Percentiles rank a stretch among this genome's conserved stretches.
phyloP scores from a whole-genome alignment of 345 rosid species.

The Gossypium bickii region DNA sequence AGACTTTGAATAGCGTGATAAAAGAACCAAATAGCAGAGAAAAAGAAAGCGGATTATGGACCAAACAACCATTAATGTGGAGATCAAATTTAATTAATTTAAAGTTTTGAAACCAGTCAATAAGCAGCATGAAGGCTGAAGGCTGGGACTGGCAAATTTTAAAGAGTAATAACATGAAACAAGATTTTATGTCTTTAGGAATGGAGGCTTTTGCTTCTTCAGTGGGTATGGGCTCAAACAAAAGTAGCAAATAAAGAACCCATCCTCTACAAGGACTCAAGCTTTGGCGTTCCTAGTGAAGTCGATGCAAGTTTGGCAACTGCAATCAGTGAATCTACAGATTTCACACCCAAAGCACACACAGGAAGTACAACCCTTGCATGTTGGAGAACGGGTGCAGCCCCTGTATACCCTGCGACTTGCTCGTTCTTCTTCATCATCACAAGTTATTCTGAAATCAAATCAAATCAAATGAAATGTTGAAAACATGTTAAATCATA shows the following conservation, averaged over 20 bases:
- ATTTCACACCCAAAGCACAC: constrained; percentile 92
- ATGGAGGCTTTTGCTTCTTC: not conserved
- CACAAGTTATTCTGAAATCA: constrained; percentile 55
- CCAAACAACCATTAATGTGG: not conserved
- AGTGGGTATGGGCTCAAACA: not conserved
- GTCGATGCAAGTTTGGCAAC: constrained; percentile 92
- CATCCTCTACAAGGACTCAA: constrained; percentile 17
- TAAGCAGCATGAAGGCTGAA: not conserved
- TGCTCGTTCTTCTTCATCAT: constrained; percentile 65
- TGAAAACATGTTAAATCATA: constrained; percentile 1
- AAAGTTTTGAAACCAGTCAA: not conserved
- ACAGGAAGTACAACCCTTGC: constrained; percentile 96
- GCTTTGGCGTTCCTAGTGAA: constrained; percentile 63
- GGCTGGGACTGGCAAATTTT: not conserved
- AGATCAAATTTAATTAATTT: constrained; percentile 10
- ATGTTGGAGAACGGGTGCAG: constrained; percentile 69
- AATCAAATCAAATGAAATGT: not conserved
- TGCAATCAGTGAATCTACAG: constrained; percentile 86
- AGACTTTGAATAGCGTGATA: too few relatives aligned
- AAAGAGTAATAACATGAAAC: not conserved
- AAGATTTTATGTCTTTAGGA: not conserved
- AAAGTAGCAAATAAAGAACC: not conserved
- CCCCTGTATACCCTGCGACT: constrained; percentile 88
- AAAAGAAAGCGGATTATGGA: not conserved
- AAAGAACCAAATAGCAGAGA: not conserved